These are phyloP conservation scores for Panellus pusillus DNA, from an alignment of 768 basidiomycete genomes.

Conservation along the genomic window DNA sequence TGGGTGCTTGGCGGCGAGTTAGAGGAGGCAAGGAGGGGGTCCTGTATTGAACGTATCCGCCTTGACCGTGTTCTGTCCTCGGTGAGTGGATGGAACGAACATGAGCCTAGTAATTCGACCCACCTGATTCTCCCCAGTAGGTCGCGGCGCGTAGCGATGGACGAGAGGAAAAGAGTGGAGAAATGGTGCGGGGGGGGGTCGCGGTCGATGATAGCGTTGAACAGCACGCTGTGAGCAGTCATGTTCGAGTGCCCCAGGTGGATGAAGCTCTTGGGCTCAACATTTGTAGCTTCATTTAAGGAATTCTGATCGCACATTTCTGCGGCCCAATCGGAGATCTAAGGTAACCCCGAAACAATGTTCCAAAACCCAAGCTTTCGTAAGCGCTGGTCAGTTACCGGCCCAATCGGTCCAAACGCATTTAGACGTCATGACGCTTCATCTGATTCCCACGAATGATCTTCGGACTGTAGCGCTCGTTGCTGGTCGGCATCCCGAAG, in stretches of 20 bases:
- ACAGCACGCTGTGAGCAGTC: constrained; percentile 11
- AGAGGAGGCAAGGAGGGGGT: background rate
- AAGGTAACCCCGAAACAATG: constrained; percentile 27
- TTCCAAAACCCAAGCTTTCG: too few species aligned
- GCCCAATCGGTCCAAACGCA: too few species aligned
- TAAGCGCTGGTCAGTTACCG: too few species aligned
- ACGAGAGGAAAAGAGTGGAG: background rate
- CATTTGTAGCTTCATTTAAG: background rate
- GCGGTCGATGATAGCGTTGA: background rate
- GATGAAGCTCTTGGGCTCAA: background rate
- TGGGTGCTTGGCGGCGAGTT: background rate
- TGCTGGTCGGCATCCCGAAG: too few species aligned
- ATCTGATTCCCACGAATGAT: too few species aligned
- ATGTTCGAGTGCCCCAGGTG: background rate
- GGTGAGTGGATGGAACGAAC: background rate
- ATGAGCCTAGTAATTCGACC: background rate
- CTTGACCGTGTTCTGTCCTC: background rate
- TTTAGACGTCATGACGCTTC: too few species aligned
- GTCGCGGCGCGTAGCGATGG: constrained; percentile 1
- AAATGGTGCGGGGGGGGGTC: background rate
- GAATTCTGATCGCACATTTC: too few species aligned
- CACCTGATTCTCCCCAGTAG: background rate
- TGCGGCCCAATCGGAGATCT: too few species aligned
- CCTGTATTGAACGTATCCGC: background rate
- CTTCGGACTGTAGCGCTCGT: too few species aligned